phyloP scores from a whole-genome alignment of 2,329 filamentous ascomycete genomes.

The Sporothrix protearum region DNA sequence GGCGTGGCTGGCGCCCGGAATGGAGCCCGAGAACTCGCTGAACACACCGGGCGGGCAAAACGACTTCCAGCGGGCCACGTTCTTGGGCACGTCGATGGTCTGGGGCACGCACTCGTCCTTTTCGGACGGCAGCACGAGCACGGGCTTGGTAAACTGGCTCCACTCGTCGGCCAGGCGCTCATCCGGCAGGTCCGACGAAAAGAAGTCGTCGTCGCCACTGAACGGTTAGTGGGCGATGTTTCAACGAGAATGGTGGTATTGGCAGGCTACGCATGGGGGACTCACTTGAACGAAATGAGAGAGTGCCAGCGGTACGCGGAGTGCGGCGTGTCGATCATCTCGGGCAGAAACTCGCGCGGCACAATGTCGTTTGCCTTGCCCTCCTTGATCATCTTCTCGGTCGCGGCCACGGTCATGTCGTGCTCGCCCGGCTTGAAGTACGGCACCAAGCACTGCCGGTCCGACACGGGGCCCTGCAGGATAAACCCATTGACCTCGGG shows the following conservation, averaged over 20 bases:
- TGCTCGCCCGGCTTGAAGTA: constrained; percentile 44
- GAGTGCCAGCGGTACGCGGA: constrained; percentile 54
- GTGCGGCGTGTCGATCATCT: constrained; percentile 44
- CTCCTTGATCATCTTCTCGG: constrained; percentile 52
- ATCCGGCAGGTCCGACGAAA: constrained; percentile 70
- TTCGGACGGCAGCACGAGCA: constrained; percentile 63
- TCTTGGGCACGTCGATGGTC: constrained; percentile 52
- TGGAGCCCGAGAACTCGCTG: constrained; percentile 50
- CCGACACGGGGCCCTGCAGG: constrained; percentile 74
- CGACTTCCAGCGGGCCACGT: constrained; percentile 56
- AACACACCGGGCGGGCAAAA: constrained; percentile 43
- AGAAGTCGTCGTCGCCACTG: constrained; percentile 79
- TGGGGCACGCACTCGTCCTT: constrained; percentile 63
- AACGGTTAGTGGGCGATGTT: not conserved
- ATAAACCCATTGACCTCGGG: constrained; percentile 68
- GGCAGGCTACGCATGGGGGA: constrained; percentile 19
- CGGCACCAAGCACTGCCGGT: constrained; percentile 61
- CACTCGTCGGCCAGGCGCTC: constrained; percentile 61
- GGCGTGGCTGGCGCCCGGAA: constrained; percentile 52
- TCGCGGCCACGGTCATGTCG: constrained; percentile 46
- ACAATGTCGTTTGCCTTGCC: constrained; percentile 56
- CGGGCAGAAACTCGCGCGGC: constrained; percentile 44
- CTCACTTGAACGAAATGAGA: constrained; percentile 50
- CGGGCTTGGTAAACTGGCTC: constrained; percentile 55
- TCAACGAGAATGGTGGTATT: not conserved